Conservation (phyloP, 108 stramenopile species). For the Fistulifera solaris region DNA sequence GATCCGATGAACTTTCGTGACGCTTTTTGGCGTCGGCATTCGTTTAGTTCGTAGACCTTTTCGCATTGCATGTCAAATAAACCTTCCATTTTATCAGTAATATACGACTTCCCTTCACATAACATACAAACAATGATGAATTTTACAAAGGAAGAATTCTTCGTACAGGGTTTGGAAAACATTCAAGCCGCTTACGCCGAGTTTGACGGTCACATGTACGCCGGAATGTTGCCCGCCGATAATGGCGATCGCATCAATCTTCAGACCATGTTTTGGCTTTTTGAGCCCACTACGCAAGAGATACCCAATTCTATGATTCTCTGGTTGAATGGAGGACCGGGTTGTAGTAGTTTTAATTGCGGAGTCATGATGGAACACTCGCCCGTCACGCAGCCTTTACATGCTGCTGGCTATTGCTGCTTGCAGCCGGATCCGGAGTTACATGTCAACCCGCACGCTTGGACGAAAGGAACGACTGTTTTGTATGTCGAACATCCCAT, state of each 20-base stretch:
- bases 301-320: conserved; percentile 8
- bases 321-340: conserved; percentile 34
- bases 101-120: no score
- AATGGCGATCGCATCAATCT: conserved; percentile 9
- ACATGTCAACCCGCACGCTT: conserved; percentile 17
- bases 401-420: conserved; percentile 17
- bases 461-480: conserved; percentile 49
- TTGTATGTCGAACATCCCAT: conserved; percentile 71
- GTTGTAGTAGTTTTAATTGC: conserved; percentile 39
- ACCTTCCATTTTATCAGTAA: no score
- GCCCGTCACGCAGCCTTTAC: conserved; percentile 21
- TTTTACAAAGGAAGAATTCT: conserved; percentile 15
- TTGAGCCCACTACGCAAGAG: conserved; percentile 8
- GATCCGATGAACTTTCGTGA: no score
- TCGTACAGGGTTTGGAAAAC: conserved; percentile 29
- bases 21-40: no score
- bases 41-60: no score
- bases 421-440: conserved; percentile 11
- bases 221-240: conserved; percentile 29
- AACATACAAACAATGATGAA: no score
- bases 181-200: conserved; percentile 25
- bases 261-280: conserved; percentile 37
- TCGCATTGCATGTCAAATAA: no score
- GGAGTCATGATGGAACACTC: conserved; percentile 37
- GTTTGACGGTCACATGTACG: conserved; percentile 40